Percentiles rank a stretch among this genome's conserved stretches.
Evolutionary conservation across 2,329 filamentous ascomycete genomes (phyloP).

Genomic region (Cadophora sp.): DNA sequence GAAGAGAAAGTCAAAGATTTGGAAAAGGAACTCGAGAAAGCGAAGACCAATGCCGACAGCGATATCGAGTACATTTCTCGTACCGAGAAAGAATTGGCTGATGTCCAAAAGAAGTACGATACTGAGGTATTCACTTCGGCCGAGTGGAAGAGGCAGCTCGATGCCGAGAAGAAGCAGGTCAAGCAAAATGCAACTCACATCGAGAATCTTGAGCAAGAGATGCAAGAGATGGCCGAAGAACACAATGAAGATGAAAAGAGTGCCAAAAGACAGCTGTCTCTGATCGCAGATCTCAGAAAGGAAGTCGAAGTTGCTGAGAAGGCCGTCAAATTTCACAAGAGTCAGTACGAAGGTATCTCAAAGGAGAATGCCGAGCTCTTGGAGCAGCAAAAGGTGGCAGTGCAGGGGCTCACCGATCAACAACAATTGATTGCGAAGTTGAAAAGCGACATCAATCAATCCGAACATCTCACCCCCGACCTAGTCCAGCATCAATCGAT

Average conservation of each 20-base stretch:
- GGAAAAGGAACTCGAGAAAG: background rate
- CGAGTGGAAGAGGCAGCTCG: background rate
- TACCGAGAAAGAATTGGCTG: background rate
- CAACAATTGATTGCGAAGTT: background rate
- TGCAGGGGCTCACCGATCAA: too few relatives aligned
- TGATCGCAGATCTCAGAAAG: background rate
- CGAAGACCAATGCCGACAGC: background rate
- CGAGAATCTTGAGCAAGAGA: background rate
- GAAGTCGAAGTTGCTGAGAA: background rate
- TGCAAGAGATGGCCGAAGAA: background rate
- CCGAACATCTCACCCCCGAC: conserved; percentile 2
- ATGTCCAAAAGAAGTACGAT: background rate
- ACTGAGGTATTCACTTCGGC: background rate
- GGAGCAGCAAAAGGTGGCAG: background rate
- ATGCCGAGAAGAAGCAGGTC: background rate
- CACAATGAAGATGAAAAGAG: background rate
- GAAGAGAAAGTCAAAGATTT: background rate
- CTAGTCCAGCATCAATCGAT: background rate
- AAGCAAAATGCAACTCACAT: conserved; percentile 4
- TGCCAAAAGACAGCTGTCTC: background rate
- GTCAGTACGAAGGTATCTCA: background rate
- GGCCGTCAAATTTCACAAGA: background rate
- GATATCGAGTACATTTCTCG: background rate
- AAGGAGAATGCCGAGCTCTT: background rate
- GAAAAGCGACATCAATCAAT: background rate